Base-by-base conservation (phyloP, 192 early-diverging fungal genomes). In the Podila clonocystis region DNA sequence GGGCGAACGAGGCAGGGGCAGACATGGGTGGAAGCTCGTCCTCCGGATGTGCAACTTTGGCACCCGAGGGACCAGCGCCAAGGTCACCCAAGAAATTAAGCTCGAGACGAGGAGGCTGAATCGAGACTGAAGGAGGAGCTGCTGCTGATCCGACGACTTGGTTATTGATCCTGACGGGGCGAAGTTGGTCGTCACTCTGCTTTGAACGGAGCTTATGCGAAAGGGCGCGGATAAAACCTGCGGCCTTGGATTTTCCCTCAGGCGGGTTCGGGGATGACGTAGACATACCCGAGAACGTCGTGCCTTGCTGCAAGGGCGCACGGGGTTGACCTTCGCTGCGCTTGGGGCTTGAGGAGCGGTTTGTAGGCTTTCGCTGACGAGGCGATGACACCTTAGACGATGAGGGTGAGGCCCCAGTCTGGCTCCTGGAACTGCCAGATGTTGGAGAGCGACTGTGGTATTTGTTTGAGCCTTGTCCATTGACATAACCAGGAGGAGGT, bases 181-280 rank as follows among this genome's bases (percentile, higher is more conserved):
- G 72, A 20, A 80, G 52, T 22, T 80, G 77, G 22, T 80, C 77
- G 22, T 73, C 70, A 34, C 77, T 80, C 65, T 63, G 77, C 62
- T 80, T 80, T 5, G 77, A 80, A n/a, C 77, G 77, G 3, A 80
- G 67, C 58, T 80, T 80, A 45, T 65, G 62, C 5, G 77, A 80
- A 20, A 80, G 62, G 24, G 77, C 77, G 12, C 77, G 63, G 34
- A 80, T 80, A 41, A 80, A 80, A 28, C 77, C 77, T 24, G 70
- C 70, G 2, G 77, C 70, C 70, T 80, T 80, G 62, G 71, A 80
- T 38, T 80, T 80, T 24, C 66, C 50, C 67, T 80, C 77, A 3
- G 59, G 49, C 22, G 65, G 11, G 7, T 65, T 55, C 0, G 50
- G 49, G 2, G 62, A 68, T 2, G 31, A 26, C 1, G 65, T 61